Conservation (phyloP, 768 basidiomycete species). For the Termitomyces sp. region DNA sequence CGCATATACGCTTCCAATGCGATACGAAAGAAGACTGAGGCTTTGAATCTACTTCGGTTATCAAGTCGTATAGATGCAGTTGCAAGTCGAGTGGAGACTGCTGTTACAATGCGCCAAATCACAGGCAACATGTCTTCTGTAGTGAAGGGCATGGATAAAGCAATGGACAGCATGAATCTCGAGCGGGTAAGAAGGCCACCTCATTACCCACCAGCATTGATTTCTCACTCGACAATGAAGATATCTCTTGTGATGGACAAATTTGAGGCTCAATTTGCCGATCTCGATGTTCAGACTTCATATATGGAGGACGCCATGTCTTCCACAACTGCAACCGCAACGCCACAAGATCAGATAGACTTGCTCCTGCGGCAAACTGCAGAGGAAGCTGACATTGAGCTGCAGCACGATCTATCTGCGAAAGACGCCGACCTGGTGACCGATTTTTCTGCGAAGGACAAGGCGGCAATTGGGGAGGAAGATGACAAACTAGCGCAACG, state of each 20-base stretch:
- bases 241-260: constrained; percentile 99
- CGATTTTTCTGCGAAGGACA: constrained; percentile 50
- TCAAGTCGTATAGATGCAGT: constrained; percentile 95
- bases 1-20: constrained; percentile 98
- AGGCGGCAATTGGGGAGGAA: constrained; percentile 62
- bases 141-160: constrained; percentile 97
- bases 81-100: constrained; percentile 94
- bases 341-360: constrained; percentile 97
- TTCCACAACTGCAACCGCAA: constrained; percentile 86
- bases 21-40: constrained; percentile 96
- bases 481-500: constrained; percentile 82
- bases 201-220: not conserved
- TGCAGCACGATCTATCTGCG: constrained; percentile 83
- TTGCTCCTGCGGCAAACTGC: constrained; percentile 88
- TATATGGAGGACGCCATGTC: constrained; percentile 99
- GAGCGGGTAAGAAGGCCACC: constrained; percentile 67
- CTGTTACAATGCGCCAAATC: constrained; percentile 95
- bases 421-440: constrained; percentile 59
- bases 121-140: constrained; percentile 97
- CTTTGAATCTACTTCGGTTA: constrained; percentile 85
- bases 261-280: constrained; percentile 94
- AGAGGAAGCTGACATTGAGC: constrained; percentile 94
- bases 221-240: constrained; percentile 34
- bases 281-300: constrained; percentile 95
- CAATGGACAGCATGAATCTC: constrained; percentile 99